A percentile compares a stretch with the other conserved stretches of the same genome.
Evolutionary conservation across 1,284 basidiomycete genomes (phyloP).

Genomic region (Schizopora paradoxa): DNA sequence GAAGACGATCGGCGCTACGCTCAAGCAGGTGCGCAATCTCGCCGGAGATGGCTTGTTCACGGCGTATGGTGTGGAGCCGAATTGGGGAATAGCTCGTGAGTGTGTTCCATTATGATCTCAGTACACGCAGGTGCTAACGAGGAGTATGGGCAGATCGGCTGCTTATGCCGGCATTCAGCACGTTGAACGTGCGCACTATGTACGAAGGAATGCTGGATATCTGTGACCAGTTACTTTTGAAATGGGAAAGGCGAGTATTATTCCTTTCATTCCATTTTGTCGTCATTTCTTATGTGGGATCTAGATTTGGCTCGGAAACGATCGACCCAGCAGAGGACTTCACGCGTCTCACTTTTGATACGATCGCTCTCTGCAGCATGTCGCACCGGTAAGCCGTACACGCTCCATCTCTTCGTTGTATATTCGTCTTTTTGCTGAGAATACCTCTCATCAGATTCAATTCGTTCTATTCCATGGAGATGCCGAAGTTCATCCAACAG

Average conservation of each 20-base stretch:
- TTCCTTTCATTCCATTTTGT: background rate
- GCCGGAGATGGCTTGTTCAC: constrained; percentile 44
- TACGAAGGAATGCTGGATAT: constrained; percentile 46
- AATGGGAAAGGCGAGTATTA: constrained; percentile 37
- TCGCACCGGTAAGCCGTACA: constrained; percentile 33
- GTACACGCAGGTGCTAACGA: too few relatives aligned
- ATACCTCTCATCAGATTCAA: constrained; percentile 27
- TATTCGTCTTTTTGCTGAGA: background rate
- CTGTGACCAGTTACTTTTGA: constrained; percentile 38
- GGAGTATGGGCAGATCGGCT: constrained; percentile 49
- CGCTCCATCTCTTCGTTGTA: constrained; percentile 10
- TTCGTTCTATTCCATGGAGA: constrained; percentile 32
- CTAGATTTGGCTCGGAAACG: constrained; percentile 35
- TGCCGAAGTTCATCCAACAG: constrained; percentile 38
- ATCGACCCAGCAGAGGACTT: constrained; percentile 42
- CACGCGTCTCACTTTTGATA: constrained; percentile 43
- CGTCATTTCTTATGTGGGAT: background rate
- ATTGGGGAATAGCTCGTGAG: constrained; percentile 44
- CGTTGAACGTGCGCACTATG: constrained; percentile 41
- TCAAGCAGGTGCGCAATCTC: constrained; percentile 36
- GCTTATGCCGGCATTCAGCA: constrained; percentile 47
- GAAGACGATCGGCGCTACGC: constrained; percentile 33
- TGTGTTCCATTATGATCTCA: background rate
- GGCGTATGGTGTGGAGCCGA: constrained; percentile 38
- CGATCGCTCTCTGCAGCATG: constrained; percentile 40